A percentile compares a stretch with the other conserved stretches of the same genome.
Conservation (phyloP, 2,329 filamentous ascomycete species). For the Aschersonia sp. region DNA sequence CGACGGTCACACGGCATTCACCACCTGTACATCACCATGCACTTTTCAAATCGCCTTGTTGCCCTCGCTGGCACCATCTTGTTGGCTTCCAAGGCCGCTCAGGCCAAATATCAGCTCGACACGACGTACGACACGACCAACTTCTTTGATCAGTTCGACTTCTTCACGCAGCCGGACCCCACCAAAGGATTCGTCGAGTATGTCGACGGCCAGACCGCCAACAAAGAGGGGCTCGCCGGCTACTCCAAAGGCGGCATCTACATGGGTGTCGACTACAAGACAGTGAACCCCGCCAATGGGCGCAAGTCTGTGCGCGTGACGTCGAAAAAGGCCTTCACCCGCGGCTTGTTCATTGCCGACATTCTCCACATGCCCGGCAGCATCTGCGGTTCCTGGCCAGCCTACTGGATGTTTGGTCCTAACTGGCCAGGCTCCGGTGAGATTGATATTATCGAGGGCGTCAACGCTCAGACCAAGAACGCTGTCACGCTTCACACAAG, state of each 20-base stretch:
- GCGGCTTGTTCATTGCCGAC: constrained; percentile 59
- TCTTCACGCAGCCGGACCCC: constrained; percentile 47
- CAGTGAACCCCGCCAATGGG: constrained; percentile 38
- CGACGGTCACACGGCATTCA: not conserved
- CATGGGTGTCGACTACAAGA: constrained; percentile 54
- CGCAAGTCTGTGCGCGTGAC: constrained; percentile 56
- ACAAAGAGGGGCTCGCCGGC: constrained; percentile 40
- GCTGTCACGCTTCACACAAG: constrained; percentile 54
- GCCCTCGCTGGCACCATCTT: constrained; percentile 15
- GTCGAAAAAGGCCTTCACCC: constrained; percentile 50
- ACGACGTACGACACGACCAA: constrained; percentile 35
- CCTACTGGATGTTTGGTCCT: constrained; percentile 54
- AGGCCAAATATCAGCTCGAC: constrained; percentile 27
- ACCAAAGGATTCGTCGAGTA: constrained; percentile 66
- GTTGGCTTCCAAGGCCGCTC: constrained; percentile 10
- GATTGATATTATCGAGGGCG: constrained; percentile 70
- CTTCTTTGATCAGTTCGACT: constrained; percentile 41
- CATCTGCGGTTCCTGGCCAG: constrained; percentile 62
- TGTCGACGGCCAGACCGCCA: constrained; percentile 42
- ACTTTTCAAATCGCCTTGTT: constrained; percentile 8
- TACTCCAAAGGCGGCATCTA: constrained; percentile 41
- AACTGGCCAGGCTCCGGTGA: constrained; percentile 58
- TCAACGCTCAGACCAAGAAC: constrained; percentile 46
- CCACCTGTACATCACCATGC: constrained; percentile 6
- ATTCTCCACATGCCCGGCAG: constrained; percentile 63